phyloP scores from a whole-genome alignment of 2,329 filamentous ascomycete genomes.

The Albifimbria verrucaria region DNA sequence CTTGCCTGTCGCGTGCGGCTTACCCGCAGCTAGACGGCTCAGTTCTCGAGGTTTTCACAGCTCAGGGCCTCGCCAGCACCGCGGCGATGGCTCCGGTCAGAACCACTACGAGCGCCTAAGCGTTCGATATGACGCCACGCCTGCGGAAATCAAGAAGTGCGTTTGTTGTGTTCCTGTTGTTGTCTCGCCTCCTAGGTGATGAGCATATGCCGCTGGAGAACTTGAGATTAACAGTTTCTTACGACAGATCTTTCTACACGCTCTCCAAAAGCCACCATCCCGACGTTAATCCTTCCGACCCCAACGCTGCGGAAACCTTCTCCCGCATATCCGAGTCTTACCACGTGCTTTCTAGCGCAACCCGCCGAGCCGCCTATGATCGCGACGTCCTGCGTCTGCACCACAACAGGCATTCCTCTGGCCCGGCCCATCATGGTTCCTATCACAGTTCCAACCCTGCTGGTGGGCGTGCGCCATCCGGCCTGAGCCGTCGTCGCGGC shows the following conservation, averaged over 20 bases:
- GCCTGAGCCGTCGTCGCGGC: conserved; percentile 71
- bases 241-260: conserved; percentile 70
- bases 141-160: conserved; percentile 80
- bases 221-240: neutral
- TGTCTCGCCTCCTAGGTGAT: neutral
- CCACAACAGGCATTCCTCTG: conserved; percentile 23
- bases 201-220: neutral
- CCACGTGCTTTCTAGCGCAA: conserved; percentile 65
- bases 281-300: conserved; percentile 79
- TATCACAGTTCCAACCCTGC: conserved; percentile 60
- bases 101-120: conserved; percentile 84
- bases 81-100: conserved; percentile 21
- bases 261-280: conserved; percentile 93
- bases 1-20: conserved; percentile 4
- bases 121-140: conserved; percentile 65
- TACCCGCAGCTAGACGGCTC: conserved; percentile 9
- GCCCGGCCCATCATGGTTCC: conserved; percentile 35
- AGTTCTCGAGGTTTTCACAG: conserved; percentile 15
- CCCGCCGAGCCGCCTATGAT: conserved; percentile 80
- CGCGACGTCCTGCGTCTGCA: conserved; percentile 54
- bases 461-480: conserved; percentile 74
- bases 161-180: conserved; percentile 1
- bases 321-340: conserved; percentile 83
- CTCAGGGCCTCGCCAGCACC: conserved; percentile 11
- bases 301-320: conserved; percentile 70